Conservation (phyloP, 129 eudicot species). For the Oenanthe sinensis region DNA sequence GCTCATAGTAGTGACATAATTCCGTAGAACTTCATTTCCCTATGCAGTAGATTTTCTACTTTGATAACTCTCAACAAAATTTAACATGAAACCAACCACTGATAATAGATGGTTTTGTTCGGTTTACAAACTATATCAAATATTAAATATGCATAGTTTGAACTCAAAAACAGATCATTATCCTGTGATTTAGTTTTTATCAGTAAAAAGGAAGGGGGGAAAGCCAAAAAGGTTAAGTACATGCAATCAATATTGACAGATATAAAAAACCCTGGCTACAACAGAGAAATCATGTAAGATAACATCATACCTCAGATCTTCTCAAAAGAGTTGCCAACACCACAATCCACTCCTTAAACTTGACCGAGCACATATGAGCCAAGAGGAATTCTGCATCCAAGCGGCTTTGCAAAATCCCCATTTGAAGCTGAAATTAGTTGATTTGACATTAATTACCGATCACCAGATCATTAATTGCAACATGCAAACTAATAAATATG, state of each 20-base stretch:
- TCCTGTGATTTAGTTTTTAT: neutral
- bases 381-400: constrained; percentile 97
- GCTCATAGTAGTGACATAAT: neutral
- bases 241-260: neutral
- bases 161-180: neutral
- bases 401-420: constrained; percentile 92
- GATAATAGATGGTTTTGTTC: neutral
- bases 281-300: neutral
- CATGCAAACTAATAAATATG: neutral
- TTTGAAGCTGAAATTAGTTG: constrained; percentile 53
- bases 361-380: constrained; percentile 98
- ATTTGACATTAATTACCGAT: neutral
- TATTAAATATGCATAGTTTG: neutral
- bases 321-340: constrained; percentile 93
- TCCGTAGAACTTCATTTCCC: neutral
- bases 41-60: neutral
- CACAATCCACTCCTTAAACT: constrained; percentile 98
- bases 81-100: neutral
- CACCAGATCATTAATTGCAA: neutral
- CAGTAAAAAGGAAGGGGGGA: neutral
- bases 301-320: constrained; percentile 73
- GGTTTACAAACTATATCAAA: neutral
- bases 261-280: neutral
- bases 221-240: neutral
- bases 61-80: neutral